These are phyloP conservation scores for Hirschioporus abietinus DNA, from an alignment of 768 basidiomycete species.

Conservation along the genomic window DNA sequence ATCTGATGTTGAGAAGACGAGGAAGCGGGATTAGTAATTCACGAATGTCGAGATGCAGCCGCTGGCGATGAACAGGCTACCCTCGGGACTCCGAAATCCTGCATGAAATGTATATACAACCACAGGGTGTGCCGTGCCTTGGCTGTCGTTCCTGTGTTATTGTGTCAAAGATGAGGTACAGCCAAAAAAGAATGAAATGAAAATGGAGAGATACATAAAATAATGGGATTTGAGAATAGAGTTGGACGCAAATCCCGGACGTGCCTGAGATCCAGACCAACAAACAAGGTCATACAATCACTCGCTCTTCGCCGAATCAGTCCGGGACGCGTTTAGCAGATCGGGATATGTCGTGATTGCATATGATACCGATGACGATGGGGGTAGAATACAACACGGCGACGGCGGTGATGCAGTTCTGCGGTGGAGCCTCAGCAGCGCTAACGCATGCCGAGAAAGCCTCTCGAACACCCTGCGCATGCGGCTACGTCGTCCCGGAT, in stretches of 20 bases:
- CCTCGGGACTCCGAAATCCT: too few species aligned
- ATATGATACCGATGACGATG: not conserved
- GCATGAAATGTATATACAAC: too few species aligned
- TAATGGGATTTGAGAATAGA: not conserved
- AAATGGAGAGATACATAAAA: too few species aligned
- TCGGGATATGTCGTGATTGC: not conserved
- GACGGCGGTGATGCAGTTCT: too few species aligned
- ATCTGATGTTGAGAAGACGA: not conserved
- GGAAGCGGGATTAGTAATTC: not conserved
- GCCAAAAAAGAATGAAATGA: too few species aligned
- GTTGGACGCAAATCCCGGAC: not conserved
- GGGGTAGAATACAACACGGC: not conserved
- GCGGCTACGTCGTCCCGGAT: not conserved
- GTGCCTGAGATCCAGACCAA: not conserved
- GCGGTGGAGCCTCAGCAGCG: not conserved
- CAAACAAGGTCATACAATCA: not conserved
- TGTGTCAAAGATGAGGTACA: too few species aligned
- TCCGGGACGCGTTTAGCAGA: too few species aligned
- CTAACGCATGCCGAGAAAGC: not conserved
- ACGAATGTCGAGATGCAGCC: not conserved
- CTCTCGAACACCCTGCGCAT: not conserved
- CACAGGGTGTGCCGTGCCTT: too few species aligned
- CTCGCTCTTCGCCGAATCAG: too few species aligned
- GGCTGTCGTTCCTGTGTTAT: too few species aligned
- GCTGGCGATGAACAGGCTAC: not conserved